Percentiles rank a stretch among this genome's conserved stretches.
Evolutionary conservation across 2,329 filamentous ascomycete genomes (phyloP).

Genomic region (Microdochium paspali): DNA sequence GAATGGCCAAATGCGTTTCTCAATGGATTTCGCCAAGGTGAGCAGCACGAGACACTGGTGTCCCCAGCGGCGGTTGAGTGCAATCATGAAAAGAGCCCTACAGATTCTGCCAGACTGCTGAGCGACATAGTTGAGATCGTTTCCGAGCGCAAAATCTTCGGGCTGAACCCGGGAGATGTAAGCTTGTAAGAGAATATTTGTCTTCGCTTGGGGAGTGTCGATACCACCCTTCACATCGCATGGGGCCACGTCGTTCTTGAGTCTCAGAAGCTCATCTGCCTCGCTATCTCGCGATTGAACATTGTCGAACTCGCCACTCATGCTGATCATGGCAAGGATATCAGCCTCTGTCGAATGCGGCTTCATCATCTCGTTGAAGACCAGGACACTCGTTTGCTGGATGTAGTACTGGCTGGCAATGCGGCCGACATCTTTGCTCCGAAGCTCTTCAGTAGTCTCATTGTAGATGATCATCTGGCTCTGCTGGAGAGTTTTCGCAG

Average conservation of each 20-base stretch:
- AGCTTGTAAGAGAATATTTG: constrained; percentile 87
- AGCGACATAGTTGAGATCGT: constrained; percentile 88
- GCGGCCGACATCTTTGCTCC: constrained; percentile 88
- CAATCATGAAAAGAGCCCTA: constrained; percentile 93
- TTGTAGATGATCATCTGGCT: constrained; percentile 99
- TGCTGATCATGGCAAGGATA: constrained; percentile 89
- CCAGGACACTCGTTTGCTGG: constrained; percentile 82
- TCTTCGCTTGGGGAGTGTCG: constrained; percentile 75
- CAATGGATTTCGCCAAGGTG: constrained; percentile 91
- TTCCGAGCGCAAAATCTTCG: constrained; percentile 88
- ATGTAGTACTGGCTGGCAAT: constrained; percentile 98
- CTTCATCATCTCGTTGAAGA: constrained; percentile 94
- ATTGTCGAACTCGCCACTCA: constrained; percentile 97
- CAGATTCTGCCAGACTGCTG: constrained; percentile 95
- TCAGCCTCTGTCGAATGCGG: constrained; percentile 82
- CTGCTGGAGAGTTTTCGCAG: constrained; percentile 75
- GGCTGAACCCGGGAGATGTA: constrained; percentile 83
- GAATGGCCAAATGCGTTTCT: constrained; percentile 90
- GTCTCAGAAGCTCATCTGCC: constrained; percentile 69
- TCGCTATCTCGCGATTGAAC: constrained; percentile 89
- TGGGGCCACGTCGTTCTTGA: constrained; percentile 62
- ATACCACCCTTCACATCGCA: constrained; percentile 71
- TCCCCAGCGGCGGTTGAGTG: constrained; percentile 89
- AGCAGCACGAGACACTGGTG: constrained; percentile 88
- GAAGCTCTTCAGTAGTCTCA: constrained; percentile 82